Evolutionary conservation across 192 early-diverging fungal genomes (phyloP).

Genomic region (Podochytrium sp.): DNA sequence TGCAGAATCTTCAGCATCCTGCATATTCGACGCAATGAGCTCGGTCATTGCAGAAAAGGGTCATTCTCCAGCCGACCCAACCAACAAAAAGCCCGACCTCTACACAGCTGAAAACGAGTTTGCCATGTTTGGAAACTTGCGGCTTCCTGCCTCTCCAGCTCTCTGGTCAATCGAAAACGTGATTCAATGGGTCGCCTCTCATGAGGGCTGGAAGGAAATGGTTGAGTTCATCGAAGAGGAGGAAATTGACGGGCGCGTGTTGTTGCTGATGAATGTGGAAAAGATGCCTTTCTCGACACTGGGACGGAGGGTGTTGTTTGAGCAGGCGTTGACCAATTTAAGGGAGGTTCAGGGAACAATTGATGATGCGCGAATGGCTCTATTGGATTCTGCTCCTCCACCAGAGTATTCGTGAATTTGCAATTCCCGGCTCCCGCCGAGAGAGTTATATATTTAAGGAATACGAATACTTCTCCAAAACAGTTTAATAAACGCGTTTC

Average conservation of each 20-base stretch:
- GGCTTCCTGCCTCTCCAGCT: background rate
- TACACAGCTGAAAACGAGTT: background rate
- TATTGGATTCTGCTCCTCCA: too few relatives aligned
- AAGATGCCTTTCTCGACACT: background rate
- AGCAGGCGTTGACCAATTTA: background rate
- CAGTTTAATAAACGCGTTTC: too few relatives aligned
- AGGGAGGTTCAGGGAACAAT: background rate
- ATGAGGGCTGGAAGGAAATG: background rate
- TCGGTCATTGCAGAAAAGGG: too few relatives aligned
- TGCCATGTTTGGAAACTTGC: background rate
- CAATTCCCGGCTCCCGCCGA: too few relatives aligned
- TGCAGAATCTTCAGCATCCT: too few relatives aligned
- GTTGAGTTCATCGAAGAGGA: background rate
- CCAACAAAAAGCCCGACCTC: too few relatives aligned
- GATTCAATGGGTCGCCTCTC: background rate
- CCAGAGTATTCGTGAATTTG: too few relatives aligned
- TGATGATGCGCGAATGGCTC: too few relatives aligned
- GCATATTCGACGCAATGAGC: too few relatives aligned
- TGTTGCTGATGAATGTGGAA: background rate
- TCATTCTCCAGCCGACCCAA: too few relatives aligned
- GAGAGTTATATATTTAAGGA: too few relatives aligned
- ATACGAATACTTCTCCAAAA: too few relatives aligned
- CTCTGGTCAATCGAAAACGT: background rate
- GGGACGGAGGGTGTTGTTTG: background rate
- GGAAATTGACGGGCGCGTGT: background rate